Evolutionary conservation across 2,329 filamentous ascomycete species (phyloP).

Genomic region (Monosporascus sp.): DNA sequence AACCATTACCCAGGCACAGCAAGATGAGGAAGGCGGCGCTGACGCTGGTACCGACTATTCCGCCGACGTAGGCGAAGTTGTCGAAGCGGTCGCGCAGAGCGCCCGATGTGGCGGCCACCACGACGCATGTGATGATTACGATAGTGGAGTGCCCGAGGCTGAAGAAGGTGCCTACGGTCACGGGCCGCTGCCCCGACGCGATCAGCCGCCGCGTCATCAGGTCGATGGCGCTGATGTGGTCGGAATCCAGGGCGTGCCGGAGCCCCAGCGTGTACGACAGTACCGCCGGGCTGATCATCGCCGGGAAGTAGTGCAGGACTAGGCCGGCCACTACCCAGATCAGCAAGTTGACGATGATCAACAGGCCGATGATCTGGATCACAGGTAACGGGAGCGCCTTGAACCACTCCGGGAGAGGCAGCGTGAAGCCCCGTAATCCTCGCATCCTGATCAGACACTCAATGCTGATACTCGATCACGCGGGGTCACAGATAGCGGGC

Average conservation of each 20-base stretch:
- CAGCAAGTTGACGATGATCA: constrained; percentile 47
- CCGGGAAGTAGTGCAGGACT: constrained; percentile 48
- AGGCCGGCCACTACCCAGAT: constrained; percentile 52
- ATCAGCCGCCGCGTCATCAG: constrained; percentile 89
- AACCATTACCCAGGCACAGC: constrained; percentile 77
- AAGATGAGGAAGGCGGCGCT: constrained; percentile 79
- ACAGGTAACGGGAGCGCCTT: constrained; percentile 26
- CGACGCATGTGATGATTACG: constrained; percentile 82
- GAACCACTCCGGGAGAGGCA: constrained; percentile 15
- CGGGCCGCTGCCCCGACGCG: constrained; percentile 77
- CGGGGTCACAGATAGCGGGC: too few relatives aligned
- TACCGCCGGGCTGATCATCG: constrained; percentile 72
- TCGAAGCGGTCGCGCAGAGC: constrained; percentile 78
- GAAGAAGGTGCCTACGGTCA: constrained; percentile 93
- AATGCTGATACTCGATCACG: too few relatives aligned
- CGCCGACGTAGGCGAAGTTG: constrained; percentile 72
- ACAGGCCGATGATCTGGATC: constrained; percentile 44
- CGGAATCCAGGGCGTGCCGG: constrained; percentile 94
- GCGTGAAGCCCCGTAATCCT: constrained; percentile 4
- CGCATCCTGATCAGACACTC: constrained; percentile 6
- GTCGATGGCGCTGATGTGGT: constrained; percentile 84
- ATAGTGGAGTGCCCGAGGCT: constrained; percentile 91
- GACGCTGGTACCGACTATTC: constrained; percentile 84
- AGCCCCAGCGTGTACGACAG: constrained; percentile 86
- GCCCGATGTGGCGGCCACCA: constrained; percentile 85